A percentile compares a stretch with the other conserved stretches of the same genome.
Evolutionary conservation across 208 protist species (phyloP).

Genomic region (Naegleria fowleri): DNA sequence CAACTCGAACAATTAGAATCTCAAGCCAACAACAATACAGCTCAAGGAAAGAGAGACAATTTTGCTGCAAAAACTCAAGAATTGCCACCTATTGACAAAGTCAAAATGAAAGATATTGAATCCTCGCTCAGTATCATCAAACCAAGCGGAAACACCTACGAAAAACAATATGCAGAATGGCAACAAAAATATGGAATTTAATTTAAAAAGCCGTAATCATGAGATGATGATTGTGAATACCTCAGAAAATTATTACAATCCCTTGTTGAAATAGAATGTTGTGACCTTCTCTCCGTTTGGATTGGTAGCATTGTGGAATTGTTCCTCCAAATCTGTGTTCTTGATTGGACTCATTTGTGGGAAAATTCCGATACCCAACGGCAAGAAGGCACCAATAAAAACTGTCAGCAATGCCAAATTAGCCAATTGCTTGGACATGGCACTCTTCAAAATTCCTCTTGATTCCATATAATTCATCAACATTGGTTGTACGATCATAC

Average conservation of each 20-base stretch:
- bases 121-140: not conserved
- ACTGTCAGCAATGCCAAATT: not conserved
- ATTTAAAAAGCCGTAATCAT: not conserved
- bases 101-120: slow-evolving; percentile 3
- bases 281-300: not conserved
- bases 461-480: not conserved
- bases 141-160: not conserved
- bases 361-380: slow-evolving; percentile 13
- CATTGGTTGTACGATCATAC: slow-evolving; percentile 4
- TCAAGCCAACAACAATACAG: not conserved
- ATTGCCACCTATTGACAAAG: not conserved
- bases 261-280: slow-evolving; percentile 19
- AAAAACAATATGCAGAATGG: not conserved
- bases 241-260: slow-evolving; percentile 1
- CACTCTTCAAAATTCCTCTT: not conserved
- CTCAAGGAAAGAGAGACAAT: not conserved
- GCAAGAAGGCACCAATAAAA: slow-evolving; percentile 2
- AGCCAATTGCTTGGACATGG: not conserved
- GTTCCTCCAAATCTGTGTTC: not conserved
- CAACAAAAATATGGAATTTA: slow-evolving; percentile 23
- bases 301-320: not conserved
- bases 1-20: not conserved
- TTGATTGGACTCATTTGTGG: not conserved
- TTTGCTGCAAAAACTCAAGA: not conserved
- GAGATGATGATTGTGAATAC: no score